A percentile compares a stretch with the other conserved stretches of the same genome.
phyloP scores from a whole-genome alignment of 495 filamentous ascomycete species.

The Aspergillus homomorphus region DNA sequence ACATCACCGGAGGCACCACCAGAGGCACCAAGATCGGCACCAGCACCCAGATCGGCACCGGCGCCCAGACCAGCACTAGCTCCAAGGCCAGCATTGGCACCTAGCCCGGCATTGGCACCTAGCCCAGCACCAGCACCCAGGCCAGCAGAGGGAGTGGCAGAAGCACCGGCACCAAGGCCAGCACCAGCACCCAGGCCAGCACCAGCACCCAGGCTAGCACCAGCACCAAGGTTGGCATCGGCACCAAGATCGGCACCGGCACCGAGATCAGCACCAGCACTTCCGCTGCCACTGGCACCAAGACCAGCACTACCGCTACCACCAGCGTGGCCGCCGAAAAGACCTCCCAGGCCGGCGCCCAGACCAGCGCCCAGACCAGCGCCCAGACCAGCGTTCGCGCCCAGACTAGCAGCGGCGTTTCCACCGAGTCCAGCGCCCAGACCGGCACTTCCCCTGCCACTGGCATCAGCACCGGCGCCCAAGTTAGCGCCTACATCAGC shows the following conservation, averaged over 20 bases:
- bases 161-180: background rate
- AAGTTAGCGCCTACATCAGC: background rate
- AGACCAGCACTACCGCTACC: background rate
- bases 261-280: background rate
- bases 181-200: background rate
- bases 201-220: background rate
- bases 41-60: background rate
- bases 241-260: background rate
- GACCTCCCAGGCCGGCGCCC: background rate
- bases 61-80: background rate
- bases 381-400: background rate
- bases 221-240: background rate
- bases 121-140: background rate
- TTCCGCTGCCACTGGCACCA: background rate
- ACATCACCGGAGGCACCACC: conserved; percentile 1
- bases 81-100: background rate
- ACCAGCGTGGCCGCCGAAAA: background rate
- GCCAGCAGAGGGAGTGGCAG: background rate
- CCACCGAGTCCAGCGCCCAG: conserved; percentile 1
- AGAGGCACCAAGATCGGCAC: conserved; percentile 6
- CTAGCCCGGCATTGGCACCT: background rate
- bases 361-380: background rate
- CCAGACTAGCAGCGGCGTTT: background rate
- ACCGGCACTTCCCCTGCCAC: background rate
- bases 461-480: background rate